Conservation (phyloP, 495 filamentous ascomycete species). For the Podospora didyma region DNA sequence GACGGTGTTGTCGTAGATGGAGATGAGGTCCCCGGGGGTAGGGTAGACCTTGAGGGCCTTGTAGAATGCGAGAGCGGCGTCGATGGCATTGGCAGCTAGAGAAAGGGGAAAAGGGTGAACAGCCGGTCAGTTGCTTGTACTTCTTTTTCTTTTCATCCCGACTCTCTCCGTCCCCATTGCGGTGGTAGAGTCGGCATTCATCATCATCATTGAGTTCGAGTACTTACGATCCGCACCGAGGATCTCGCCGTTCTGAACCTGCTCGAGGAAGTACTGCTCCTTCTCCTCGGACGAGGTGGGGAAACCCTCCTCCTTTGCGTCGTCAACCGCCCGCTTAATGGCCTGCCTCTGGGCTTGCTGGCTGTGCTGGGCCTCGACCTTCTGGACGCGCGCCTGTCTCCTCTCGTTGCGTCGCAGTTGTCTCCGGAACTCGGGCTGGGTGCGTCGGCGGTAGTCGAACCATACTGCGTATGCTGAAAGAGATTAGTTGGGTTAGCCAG, state of each 20-base stretch:
- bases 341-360: conserved; percentile 63
- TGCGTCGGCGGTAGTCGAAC: conserved; percentile 91
- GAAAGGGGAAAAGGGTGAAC: background rate
- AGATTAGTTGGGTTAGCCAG: conserved; percentile 33
- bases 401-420: conserved; percentile 78
- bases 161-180: no score
- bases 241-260: conserved; percentile 80
- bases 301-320: conserved; percentile 86
- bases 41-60: conserved; percentile 98
- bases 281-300: conserved; percentile 87
- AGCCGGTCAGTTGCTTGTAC: background rate
- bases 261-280: conserved; percentile 80
- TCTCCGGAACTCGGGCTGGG: conserved; percentile 81
- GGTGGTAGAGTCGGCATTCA: no score
- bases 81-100: conserved; percentile 66
- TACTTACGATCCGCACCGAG: conserved; percentile 54
- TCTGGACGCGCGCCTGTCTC: conserved; percentile 66
- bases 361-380: conserved; percentile 68
- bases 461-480: conserved; percentile 69
- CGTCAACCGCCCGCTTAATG: conserved; percentile 67
- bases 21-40: conserved; percentile 84
- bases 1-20: conserved; percentile 97
- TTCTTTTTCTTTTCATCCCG: background rate
- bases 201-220: no score
- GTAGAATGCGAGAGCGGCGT: conserved; percentile 93